These are phyloP conservation scores for Terana coerulea DNA, from an alignment of 768 basidiomycete species.

Conservation along the genomic window DNA sequence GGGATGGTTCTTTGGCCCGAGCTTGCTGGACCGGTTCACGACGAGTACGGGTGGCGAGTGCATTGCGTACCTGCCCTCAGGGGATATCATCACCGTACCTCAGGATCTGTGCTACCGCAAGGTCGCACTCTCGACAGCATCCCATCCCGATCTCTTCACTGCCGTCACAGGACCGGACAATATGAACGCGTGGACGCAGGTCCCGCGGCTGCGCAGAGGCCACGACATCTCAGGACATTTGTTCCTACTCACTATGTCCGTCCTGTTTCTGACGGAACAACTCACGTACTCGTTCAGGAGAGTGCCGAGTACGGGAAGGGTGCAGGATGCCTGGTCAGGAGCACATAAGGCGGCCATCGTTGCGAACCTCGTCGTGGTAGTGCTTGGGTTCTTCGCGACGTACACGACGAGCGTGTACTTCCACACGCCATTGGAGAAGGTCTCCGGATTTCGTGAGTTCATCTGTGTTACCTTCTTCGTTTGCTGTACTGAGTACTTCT, in stretches of 20 bases:
- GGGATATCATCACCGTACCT: slow-evolving; percentile 51
- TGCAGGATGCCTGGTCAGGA: slow-evolving; percentile 31
- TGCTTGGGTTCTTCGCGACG: slow-evolving; percentile 68
- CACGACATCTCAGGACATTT: slow-evolving; percentile 95
- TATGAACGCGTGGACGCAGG: slow-evolving; percentile 41
- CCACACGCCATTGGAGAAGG: slow-evolving; percentile 84
- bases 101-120: slow-evolving; percentile 51
- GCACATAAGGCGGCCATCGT: slow-evolving; percentile 47
- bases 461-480: neutral
- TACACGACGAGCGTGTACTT: slow-evolving; percentile 88
- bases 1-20: slow-evolving; percentile 85
- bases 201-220: slow-evolving; percentile 69
- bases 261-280: slow-evolving; percentile 77
- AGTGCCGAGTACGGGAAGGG: slow-evolving; percentile 5
- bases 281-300: slow-evolving; percentile 47
- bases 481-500: neutral
- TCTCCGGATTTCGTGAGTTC: slow-evolving; percentile 78
- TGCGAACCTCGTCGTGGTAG: slow-evolving; percentile 45
- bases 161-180: slow-evolving; percentile 34
- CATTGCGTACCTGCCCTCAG: slow-evolving; percentile 57
- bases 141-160: slow-evolving; percentile 64
- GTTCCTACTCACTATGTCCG: slow-evolving; percentile 80
- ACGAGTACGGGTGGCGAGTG: slow-evolving; percentile 74
- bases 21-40: slow-evolving; percentile 64
- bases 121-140: slow-evolving; percentile 47